Evolutionary conservation across 768 basidiomycete species (phyloP), one percentile per base, ranked within the genome.

Genomic region (Trametes gibbosa): DNA sequence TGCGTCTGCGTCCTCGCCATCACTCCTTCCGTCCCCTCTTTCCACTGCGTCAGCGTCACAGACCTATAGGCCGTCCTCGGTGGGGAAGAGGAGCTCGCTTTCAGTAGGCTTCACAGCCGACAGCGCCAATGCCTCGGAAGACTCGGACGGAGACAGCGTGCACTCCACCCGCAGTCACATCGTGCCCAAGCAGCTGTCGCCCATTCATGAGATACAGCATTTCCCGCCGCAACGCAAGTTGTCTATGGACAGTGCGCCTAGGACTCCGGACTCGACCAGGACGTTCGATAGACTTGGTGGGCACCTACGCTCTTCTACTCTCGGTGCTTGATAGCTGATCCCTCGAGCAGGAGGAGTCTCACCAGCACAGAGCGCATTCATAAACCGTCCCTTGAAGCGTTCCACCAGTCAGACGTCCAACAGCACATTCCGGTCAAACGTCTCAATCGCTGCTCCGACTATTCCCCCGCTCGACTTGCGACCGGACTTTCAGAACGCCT

Each of bases 361-460:
- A 24, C 53, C 70, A 35, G 52, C 42, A 29, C 78, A 81, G 62
- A 77, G 79, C 8, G 74, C 84, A 0, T 89, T 90, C 67, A 75
- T 90, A 45, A 77, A 81, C 6, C 81, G 88, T 2, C 84, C 82
- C 13, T 71, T 89, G 56, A 89, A 87, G 66, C 77, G 87, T 34
- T 84, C 87, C 5, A 74, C 81, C 42, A 87, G 85, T 24, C 78
- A 86, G 58, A 81, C 80, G 1, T 89, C 87, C 1, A 84, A 84
- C 16, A 79, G 79, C 43, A 85, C 83, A 1, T 81, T 85, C 56
- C 70, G 76, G 35, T 83, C 84, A 4, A 73, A 73, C 14, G 65
- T 65, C 14, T 80, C 68, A 3, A 63, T 69, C 61, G 66, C 70
- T 58, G 66, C 75, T 21, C 84, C 85, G 0, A 73, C 71, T 19